These are phyloP conservation scores for Botryotinia convoluta DNA, from an alignment of 2,329 filamentous ascomycete species.

Conservation along the genomic window DNA sequence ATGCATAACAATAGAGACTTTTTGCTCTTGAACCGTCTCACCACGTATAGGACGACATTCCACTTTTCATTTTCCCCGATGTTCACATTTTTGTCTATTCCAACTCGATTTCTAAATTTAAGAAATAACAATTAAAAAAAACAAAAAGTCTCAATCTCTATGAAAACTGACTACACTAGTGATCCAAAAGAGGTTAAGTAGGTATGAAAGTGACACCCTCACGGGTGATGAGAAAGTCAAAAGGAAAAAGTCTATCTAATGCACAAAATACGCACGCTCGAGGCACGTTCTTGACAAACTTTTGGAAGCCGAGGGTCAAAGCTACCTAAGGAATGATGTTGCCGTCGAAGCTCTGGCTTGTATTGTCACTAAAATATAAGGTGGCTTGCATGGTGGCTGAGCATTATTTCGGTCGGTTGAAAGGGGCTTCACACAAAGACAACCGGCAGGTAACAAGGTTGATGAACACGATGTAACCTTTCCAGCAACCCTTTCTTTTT, in stretches of 20 bases:
- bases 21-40: neutral
- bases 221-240: neutral
- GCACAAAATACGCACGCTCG: neutral
- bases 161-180: neutral
- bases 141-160: neutral
- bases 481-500: neutral
- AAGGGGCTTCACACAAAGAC: neutral
- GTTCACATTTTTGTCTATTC: neutral
- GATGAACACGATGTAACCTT: neutral
- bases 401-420: neutral
- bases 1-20: neutral
- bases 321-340: neutral
- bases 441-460: neutral
- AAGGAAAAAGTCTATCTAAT: neutral
- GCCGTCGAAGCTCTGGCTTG: neutral
- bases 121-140: neutral
- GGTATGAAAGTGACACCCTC: neutral
- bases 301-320: neutral
- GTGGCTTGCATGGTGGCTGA: neutral
- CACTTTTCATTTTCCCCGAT: neutral
- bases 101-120: neutral
- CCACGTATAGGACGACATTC: neutral
- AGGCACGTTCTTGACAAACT: neutral
- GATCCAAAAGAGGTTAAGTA: neutral
- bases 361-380: neutral